Conservation (phyloP, 371 early-diverging fungal genomes). For the Mortierella sp. region DNA sequence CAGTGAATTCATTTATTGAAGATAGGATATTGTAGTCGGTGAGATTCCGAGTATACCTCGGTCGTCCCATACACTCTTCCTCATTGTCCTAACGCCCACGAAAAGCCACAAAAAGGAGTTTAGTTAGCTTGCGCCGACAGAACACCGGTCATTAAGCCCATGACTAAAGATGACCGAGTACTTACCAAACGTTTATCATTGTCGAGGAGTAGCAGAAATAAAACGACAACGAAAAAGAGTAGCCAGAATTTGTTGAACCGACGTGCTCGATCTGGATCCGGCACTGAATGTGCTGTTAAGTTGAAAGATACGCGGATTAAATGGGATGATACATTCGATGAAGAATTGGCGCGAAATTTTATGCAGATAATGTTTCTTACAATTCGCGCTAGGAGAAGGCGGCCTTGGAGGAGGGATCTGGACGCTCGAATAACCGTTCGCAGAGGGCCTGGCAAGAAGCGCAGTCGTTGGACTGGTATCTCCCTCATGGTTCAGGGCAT, state of each 20-base stretch:
- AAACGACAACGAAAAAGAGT: conserved; percentile 8
- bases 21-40: background rate
- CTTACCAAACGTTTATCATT: background rate
- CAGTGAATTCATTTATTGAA: background rate
- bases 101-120: background rate
- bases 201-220: conserved; percentile 7
- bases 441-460: conserved; percentile 1
- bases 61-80: background rate
- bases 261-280: conserved; percentile 6
- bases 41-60: background rate
- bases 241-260: conserved; percentile 21
- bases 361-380: background rate
- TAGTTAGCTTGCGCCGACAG: background rate
- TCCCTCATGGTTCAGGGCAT: background rate
- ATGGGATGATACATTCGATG: no score
- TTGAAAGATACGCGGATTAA: background rate
- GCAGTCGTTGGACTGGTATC: conserved; percentile 13
- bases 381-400: background rate
- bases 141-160: background rate
- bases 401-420: conserved; percentile 12
- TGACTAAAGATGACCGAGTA: background rate
- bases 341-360: background rate
- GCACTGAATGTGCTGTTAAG: background rate
- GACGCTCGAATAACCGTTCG: conserved; percentile 10
- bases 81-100: background rate